Evolutionary conservation across 257 asterid genomes (phyloP).

Genomic region (Linderniella brevidens): DNA sequence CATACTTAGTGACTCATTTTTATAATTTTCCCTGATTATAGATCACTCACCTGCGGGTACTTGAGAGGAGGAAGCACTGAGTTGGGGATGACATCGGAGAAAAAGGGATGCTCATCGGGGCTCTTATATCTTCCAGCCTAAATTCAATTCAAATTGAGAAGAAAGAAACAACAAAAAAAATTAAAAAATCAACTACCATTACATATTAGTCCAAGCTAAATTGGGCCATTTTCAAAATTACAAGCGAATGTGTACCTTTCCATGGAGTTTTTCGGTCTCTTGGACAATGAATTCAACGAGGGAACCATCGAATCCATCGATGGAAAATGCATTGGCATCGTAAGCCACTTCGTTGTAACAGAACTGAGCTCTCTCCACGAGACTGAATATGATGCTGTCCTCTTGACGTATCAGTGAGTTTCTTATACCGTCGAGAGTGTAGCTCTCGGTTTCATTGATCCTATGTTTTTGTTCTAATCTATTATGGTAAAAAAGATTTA

Average conservation of each 20-base stretch:
- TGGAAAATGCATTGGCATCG: slow-evolving; percentile 42
- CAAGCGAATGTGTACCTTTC: slow-evolving; percentile 28
- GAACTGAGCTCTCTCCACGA: slow-evolving; percentile 86
- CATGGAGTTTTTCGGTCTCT: slow-evolving; percentile 93
- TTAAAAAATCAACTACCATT: no score
- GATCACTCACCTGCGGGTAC: slow-evolving; percentile 50
- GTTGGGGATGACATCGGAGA: slow-evolving; percentile 46
- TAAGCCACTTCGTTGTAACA: slow-evolving; percentile 57
- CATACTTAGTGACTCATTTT: no score
- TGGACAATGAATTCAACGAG: slow-evolving; percentile 69
- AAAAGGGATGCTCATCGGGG: slow-evolving; percentile 96
- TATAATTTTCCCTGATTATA: no score
- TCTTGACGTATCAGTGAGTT: slow-evolving; percentile 75
- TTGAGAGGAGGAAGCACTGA: slow-evolving; percentile 72
- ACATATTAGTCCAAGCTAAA: no score
- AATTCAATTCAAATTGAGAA: no score
- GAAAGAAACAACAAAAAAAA: no score
- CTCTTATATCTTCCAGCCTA: slow-evolving; percentile 84
- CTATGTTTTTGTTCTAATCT: slow-evolving; percentile 38
- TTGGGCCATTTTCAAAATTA: not conserved
- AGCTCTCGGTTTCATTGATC: slow-evolving; percentile 61
- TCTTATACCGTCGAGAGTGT: slow-evolving; percentile 82
- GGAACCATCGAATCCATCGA: slow-evolving; percentile 74
- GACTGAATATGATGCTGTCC: slow-evolving; percentile 80
- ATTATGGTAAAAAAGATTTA: slow-evolving; percentile 10